These are phyloP conservation scores for Globisporangium solare DNA, from an alignment of 352 stramenopile genomes.

Conservation along the genomic window DNA sequence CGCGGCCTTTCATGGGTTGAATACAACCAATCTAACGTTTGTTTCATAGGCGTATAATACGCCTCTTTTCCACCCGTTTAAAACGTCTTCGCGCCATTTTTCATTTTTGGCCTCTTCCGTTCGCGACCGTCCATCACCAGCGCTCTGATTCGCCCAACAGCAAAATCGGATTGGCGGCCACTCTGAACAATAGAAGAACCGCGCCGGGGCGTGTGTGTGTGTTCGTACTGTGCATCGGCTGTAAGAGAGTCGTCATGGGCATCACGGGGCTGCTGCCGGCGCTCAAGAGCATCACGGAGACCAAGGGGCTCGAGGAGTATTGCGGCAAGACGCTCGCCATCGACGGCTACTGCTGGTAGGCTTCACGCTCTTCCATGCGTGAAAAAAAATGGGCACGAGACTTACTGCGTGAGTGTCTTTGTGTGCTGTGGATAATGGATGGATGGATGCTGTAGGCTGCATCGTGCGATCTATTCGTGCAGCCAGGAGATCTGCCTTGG, in stretches of 20 bases:
- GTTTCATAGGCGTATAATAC: not conserved
- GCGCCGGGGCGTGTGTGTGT: not conserved
- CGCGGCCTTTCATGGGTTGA: not conserved
- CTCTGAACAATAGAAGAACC: not conserved
- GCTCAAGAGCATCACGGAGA: slow-evolving; percentile 76
- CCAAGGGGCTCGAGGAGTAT: slow-evolving; percentile 50
- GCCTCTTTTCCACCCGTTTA: not conserved
- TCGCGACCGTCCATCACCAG: slow-evolving; percentile 20
- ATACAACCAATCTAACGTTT: slow-evolving; percentile 1
- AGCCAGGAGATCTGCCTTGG: slow-evolving; percentile 70
- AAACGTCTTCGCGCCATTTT: slow-evolving; percentile 33
- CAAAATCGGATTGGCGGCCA: not conserved
- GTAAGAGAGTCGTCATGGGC: slow-evolving; percentile 26
- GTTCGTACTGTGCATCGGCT: too few relatives aligned
- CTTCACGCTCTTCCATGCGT: not conserved
- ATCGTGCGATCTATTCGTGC: slow-evolving; percentile 72
- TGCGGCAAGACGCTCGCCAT: slow-evolving; percentile 63
- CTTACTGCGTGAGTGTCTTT: not conserved
- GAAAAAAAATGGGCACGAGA: not conserved
- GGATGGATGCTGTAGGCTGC: slow-evolving; percentile 37
- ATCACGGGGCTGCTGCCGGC: slow-evolving; percentile 55
- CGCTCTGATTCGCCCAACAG: slow-evolving; percentile 10
- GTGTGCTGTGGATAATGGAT: not conserved
- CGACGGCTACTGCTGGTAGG: slow-evolving; percentile 81
- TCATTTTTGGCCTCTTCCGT: slow-evolving; percentile 21